Base-by-base conservation (phyloP, 345 rosid species). In the Rhodamnia argentea region DNA sequence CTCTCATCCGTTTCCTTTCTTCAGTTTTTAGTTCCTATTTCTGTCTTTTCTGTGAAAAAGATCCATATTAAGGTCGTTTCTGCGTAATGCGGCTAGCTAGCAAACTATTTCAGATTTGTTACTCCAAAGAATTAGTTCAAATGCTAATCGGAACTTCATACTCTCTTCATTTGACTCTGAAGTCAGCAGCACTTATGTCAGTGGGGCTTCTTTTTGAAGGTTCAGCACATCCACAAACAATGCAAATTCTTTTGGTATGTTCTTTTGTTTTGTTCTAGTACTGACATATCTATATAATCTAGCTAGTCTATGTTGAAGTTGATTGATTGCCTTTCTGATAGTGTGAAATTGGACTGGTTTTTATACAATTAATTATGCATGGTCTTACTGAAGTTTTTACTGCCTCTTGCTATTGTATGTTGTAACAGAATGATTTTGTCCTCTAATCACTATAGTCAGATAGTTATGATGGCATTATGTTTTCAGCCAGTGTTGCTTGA, bases 181-280 rank as follows among this genome's bases (percentile, higher is more conserved):
- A 97, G 99, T 92, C 99, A 89, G 97, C 98, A 86, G 99, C 98
- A 7, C 89, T 97, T 85, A 92, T 97, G 91, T 96, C 99, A 40
- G 90, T 95, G 78, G 99, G 99, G 89, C 93, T 96, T 89, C 95
- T 97, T 86, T 96, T 88, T 85, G 99, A 97, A 93, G 99, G 99
- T 90, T 95, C 99, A 59, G 96, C 96, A 84, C 99, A 97, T 90
- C 96, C 92, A 13, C 95, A 89, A 88, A 95, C 96, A 78, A 96
- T 96, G 98, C 95, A 97, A 85, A 92, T 91, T 82, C 94, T 97
- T 86, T 87, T 94, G 99, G 99, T 96, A 93, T 86, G 47, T 86
- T 87, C 26, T 85, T 82, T 62, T 60, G 18, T 23, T 84, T 58
- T 82, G 32, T 50, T 57, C 42, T 75, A 60, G 64, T 83, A 58